Conservation (phyloP, 2,329 filamentous ascomycete species). For the Fusarium sp. region DNA sequence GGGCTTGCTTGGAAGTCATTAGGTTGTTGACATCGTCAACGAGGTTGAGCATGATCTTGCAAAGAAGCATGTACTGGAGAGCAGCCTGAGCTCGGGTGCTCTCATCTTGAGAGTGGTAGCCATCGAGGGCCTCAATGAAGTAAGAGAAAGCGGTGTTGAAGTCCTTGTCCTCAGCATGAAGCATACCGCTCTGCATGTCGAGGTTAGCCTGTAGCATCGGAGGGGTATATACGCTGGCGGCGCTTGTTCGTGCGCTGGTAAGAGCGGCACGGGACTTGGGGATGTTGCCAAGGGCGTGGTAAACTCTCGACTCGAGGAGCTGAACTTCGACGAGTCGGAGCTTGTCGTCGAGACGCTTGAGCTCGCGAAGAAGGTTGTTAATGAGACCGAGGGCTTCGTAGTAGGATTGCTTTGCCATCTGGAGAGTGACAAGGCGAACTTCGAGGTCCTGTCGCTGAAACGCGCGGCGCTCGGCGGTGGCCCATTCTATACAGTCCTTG, state of each 20-base stretch:
- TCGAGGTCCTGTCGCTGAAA: slow-evolving; percentile 99
- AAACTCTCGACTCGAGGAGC: slow-evolving; percentile 94
- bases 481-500: slow-evolving; percentile 99
- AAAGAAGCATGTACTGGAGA: slow-evolving; percentile 98
- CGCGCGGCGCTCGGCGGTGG: slow-evolving; percentile 89
- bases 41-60: slow-evolving; percentile 99
- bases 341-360: slow-evolving; percentile 98
- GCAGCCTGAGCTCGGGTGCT: slow-evolving; percentile 90
- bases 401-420: slow-evolving; percentile 98
- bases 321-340: slow-evolving; percentile 97
- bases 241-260: slow-evolving; percentile 92
- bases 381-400: slow-evolving; percentile 97
- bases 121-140: slow-evolving; percentile 98
- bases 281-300: slow-evolving; percentile 96
- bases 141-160: slow-evolving; percentile 99
- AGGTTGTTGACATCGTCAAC: slow-evolving; percentile 95
- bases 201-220: slow-evolving; percentile 94
- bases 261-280: slow-evolving; percentile 94
- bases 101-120: slow-evolving; percentile 94
- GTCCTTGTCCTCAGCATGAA: slow-evolving; percentile 98
- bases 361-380: slow-evolving; percentile 93
- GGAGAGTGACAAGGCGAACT: slow-evolving; percentile 89
- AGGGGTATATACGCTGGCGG: slow-evolving; percentile 96
- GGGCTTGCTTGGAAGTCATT: slow-evolving; percentile 94
- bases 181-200: slow-evolving; percentile 99